phyloP scores from a whole-genome alignment of 768 basidiomycete species.

The Termitomyces sp. region DNA sequence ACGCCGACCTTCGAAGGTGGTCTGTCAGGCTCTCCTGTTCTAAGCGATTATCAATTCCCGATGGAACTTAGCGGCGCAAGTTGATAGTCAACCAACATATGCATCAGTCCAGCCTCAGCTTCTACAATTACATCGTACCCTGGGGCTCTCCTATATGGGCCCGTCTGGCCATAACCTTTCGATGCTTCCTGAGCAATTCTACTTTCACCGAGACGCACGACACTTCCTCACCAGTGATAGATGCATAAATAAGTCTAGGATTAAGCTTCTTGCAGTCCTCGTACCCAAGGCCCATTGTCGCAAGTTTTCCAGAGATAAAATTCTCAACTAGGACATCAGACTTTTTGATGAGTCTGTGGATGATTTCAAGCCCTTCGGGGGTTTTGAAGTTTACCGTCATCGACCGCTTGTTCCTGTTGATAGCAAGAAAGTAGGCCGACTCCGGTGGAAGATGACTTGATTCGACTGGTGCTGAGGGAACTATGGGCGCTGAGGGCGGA shows the following conservation, averaged over 20 bases:
- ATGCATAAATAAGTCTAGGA: slow-evolving; percentile 77
- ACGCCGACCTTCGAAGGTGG: slow-evolving; percentile 94
- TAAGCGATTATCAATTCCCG: slow-evolving; percentile 18
- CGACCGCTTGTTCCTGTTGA: slow-evolving; percentile 86
- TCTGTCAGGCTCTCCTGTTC: slow-evolving; percentile 85
- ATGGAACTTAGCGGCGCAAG: slow-evolving; percentile 7
- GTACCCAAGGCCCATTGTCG: slow-evolving; percentile 79
- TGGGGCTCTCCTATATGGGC: slow-evolving; percentile 76
- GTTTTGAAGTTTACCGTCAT: slow-evolving; percentile 86
- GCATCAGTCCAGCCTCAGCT: slow-evolving; percentile 92
- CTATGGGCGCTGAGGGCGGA: slow-evolving; percentile 52
- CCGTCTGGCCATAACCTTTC: slow-evolving; percentile 64
- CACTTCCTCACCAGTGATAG: slow-evolving; percentile 65
- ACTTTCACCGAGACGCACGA: not conserved
- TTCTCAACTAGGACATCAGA: slow-evolving; percentile 91
- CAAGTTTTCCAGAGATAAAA: slow-evolving; percentile 80
- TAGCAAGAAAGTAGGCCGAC: slow-evolving; percentile 87
- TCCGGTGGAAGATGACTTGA: slow-evolving; percentile 75
- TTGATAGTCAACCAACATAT: slow-evolving; percentile 53
- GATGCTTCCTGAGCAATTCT: not conserved
- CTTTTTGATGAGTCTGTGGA: slow-evolving; percentile 61
- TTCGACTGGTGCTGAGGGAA: slow-evolving; percentile 41
- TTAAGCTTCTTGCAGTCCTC: slow-evolving; percentile 77
- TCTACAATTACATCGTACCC: slow-evolving; percentile 89
- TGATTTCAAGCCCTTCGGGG: slow-evolving; percentile 67